These are phyloP conservation scores for Pseudogymnoascus sp. DNA, from an alignment of 2,329 filamentous ascomycete species.

Conservation along the genomic window DNA sequence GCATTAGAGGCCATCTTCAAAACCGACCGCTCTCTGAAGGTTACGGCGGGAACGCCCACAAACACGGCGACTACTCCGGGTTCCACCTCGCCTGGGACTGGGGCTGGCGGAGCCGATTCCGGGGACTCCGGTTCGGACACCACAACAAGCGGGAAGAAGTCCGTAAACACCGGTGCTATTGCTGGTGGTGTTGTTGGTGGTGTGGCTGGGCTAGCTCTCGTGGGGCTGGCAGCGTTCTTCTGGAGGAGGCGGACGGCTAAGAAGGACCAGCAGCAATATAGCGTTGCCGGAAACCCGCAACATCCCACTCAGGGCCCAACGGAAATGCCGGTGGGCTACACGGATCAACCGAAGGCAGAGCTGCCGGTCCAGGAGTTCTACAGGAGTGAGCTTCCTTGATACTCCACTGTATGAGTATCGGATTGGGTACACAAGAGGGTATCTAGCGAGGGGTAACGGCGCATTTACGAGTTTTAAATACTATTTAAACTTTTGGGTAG, in stretches of 20 bases:
- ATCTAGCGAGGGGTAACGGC: neutral
- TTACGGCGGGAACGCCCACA: neutral
- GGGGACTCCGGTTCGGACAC: neutral
- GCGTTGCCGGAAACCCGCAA: neutral
- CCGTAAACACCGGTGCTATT: constrained; percentile 17
- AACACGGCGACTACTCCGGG: neutral
- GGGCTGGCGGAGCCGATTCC: neutral
- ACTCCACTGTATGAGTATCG: neutral
- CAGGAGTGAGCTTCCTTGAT: constrained; percentile 2
- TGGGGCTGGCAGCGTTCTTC: constrained; percentile 17
- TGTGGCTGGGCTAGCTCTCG: constrained; percentile 19
- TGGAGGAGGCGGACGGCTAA: neutral
- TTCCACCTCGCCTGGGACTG: neutral
- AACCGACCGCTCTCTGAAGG: constrained; percentile 7
- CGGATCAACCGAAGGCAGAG: neutral
- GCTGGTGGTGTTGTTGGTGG: constrained; percentile 20
- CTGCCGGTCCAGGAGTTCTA: neutral
- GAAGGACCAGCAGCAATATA: neutral
- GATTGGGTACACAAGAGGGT: neutral
- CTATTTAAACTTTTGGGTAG: neutral
- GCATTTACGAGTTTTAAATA: neutral
- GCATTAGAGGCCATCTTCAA: constrained; percentile 1
- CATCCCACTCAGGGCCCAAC: neutral
- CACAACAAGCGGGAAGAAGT: neutral
- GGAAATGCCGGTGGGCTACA: neutral